A percentile compares a stretch with the other conserved stretches of the same genome.
Conservation (phyloP, 805 yeast genomes). For the Hanseniaspora jakobsenii region DNA sequence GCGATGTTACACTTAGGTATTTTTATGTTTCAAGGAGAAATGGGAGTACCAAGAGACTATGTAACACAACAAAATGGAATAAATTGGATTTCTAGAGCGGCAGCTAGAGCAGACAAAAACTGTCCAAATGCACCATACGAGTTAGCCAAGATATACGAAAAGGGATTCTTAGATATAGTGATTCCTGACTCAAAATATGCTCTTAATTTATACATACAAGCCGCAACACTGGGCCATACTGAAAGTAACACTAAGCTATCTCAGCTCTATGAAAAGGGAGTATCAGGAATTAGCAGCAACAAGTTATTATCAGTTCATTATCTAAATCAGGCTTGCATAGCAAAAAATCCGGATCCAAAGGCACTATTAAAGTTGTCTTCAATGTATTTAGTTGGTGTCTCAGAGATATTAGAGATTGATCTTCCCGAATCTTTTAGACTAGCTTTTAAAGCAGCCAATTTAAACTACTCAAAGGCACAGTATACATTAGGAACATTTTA, state of each 20-base stretch:
- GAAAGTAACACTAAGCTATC: conserved; percentile 75
- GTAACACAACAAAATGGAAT: conserved; percentile 75
- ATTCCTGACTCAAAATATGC: conserved; percentile 77
- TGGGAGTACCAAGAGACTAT: conserved; percentile 64
- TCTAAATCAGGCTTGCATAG: conserved; percentile 78
- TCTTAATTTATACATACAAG: conserved; percentile 69
- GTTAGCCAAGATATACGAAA: conserved; percentile 68
- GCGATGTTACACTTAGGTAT: conserved; percentile 90
- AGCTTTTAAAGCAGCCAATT: conserved; percentile 77
- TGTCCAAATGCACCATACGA: conserved; percentile 93
- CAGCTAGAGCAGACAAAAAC: conserved; percentile 68
- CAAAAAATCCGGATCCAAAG: conserved; percentile 56
- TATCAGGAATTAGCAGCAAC: conserved; percentile 57
- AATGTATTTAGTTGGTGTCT: conserved; percentile 89
- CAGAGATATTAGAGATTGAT: conserved; percentile 66
- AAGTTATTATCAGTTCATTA: conserved; percentile 79
- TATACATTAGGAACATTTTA: conserved; percentile 71
- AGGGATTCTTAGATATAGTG: conserved; percentile 77
- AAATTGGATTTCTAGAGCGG: conserved; percentile 84
- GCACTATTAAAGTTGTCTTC: conserved; percentile 93
- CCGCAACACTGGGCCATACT: conserved; percentile 77
- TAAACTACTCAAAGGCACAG: conserved; percentile 71
- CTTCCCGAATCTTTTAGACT: conserved; percentile 84
- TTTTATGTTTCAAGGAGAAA: conserved; percentile 67
- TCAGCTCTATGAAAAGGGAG: conserved; percentile 68